phyloP scores from a whole-genome alignment of 495 filamentous ascomycete species.

The Tuber microsphaerosporum region DNA sequence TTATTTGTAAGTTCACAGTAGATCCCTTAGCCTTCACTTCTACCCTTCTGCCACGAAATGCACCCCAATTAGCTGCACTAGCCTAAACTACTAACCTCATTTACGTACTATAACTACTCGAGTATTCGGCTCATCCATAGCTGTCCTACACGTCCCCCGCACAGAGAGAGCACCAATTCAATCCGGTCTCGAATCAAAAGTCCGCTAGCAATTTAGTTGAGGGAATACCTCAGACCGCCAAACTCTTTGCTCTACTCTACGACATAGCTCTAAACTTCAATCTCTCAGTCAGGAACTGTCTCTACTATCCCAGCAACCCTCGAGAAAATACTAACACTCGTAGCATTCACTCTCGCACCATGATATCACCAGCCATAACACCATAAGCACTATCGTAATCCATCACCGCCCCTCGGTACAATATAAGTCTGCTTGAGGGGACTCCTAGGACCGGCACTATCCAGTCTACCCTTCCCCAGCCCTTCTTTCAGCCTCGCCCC shows the following conservation, averaged over 20 bases:
- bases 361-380: neutral
- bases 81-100: neutral
- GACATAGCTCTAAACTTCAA: too few relatives aligned
- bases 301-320: too few relatives aligned
- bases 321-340: too few relatives aligned
- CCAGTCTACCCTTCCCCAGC: neutral
- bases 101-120: neutral
- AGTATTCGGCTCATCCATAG: neutral
- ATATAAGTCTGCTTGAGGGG: neutral
- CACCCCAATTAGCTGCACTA: neutral
- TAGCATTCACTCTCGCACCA: too few relatives aligned
- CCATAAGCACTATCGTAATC: neutral
- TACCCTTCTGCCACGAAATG: neutral
- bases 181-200: neutral
- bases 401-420: neutral
- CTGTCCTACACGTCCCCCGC: neutral
- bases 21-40: neutral
- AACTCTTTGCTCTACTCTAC: neutral
- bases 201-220: neutral
- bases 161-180: neutral
- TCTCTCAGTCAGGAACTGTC: too few relatives aligned
- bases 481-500: neutral
- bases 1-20: neutral
- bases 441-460: neutral
- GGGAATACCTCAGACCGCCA: neutral